Evolutionary conservation across 768 basidiomycete species (phyloP), one percentile per base, ranked within the genome.

Genomic region (Trametes maxima): DNA sequence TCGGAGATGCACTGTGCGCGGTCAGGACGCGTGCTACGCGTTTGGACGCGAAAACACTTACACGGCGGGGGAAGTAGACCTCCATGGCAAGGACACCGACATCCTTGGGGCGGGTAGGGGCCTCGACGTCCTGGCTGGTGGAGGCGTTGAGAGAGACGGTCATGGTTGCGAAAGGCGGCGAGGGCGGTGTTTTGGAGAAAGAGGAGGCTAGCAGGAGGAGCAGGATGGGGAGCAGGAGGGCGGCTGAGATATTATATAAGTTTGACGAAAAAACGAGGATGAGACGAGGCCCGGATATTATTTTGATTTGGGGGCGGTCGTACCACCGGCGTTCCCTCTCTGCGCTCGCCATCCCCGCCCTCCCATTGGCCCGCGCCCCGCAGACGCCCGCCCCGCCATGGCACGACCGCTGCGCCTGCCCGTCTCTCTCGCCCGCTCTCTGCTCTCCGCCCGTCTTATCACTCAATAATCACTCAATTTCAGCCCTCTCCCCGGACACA

Each of bases 1-100:
- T 98, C 95, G 10, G 95, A 95, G 78, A 99, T 91, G 78, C 95
- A 97, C 89, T 97, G 52, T 10, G 43, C 22, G 13, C 25, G n/a
- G 64, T 62, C 37, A 60, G 64, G 40, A 40, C n/a, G 33, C 24
- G 36, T 28, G 5, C 22, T 11, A 2, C 7, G 19, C 21, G 28
- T 19, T 25, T 36, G 51, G 33, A 25, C 2, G 54, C 22, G n/a
- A 44, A 19, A 25, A 40, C 12, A 65, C 65, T 60, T 52, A 67
- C 58, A 53, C 93, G 85, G 76, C 85, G 89, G 55, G 94, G 95
- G 79, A 96, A 95, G 82, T 97, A 98, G 75, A 92, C 84, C 72
- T 98, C 95, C 76, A 95, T 86, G 51, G 83, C 94, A 65, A 95
- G 90, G 75, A 98, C 87, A 72, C 95, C 95, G 67, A 97, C 95